These are phyloP conservation scores for Kalmusia sp. DNA, from an alignment of 2,329 filamentous ascomycete genomes.

Conservation along the genomic window DNA sequence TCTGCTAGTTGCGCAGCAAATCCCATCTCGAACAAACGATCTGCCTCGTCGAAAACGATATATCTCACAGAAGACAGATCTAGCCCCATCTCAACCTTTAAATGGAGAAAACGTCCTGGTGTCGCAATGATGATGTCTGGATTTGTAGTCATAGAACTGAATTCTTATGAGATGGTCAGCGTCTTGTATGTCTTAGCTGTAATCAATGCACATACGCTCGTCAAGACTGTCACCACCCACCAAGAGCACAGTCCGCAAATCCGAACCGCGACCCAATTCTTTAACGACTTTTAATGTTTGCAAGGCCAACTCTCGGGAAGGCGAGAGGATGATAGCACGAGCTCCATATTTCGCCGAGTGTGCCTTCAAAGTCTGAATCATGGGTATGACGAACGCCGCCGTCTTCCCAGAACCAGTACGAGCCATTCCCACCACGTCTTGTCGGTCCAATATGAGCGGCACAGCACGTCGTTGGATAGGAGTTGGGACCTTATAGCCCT, in stretches of 20 bases:
- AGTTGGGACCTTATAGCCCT: constrained; percentile 95
- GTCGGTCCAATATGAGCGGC: constrained; percentile 84
- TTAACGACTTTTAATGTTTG: constrained; percentile 97
- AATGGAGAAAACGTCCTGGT: constrained; percentile 91
- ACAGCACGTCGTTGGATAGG: constrained; percentile 98
- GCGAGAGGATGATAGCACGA: constrained; percentile 86
- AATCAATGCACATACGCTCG: constrained; percentile 62
- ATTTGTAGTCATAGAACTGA: constrained; percentile 89
- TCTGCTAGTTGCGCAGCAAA: constrained; percentile 93
- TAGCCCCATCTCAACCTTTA: constrained; percentile 95
- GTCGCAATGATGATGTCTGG: constrained; percentile 98
- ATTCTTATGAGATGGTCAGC: constrained; percentile 58
- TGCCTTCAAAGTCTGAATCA: constrained; percentile 91
- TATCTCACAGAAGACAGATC: constrained; percentile 92
- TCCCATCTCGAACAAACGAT: constrained; percentile 97
- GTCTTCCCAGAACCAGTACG: constrained; percentile 99
- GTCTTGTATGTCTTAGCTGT: not conserved
- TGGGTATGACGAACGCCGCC: constrained; percentile 95
- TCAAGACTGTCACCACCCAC: constrained; percentile 96
- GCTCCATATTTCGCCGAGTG: constrained; percentile 89
- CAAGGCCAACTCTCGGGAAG: constrained; percentile 90
- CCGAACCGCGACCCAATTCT: constrained; percentile 88
- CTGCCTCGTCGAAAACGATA: constrained; percentile 96
- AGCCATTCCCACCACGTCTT: constrained; percentile 99
- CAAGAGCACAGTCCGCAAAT: constrained; percentile 86